These are phyloP conservation scores for Coniochaeta sp. DNA, from an alignment of 2,329 filamentous ascomycete genomes.

Conservation along the genomic window DNA sequence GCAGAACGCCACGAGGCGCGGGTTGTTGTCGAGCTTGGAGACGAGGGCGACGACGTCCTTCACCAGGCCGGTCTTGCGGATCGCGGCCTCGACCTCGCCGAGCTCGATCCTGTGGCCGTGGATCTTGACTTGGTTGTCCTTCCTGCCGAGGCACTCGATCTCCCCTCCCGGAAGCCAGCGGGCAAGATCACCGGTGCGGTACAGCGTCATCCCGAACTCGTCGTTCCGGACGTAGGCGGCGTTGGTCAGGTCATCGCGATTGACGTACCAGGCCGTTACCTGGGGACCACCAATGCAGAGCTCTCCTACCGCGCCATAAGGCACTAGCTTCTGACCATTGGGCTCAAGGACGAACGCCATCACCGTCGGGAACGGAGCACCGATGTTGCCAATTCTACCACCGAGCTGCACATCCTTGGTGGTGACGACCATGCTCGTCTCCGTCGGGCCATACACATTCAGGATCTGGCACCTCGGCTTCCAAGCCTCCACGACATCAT, in stretches of 20 bases:
- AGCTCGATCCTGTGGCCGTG: background rate
- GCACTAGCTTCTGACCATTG: background rate
- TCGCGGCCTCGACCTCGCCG: conserved; percentile 6
- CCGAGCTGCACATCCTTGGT: background rate
- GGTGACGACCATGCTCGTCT: conserved; percentile 19
- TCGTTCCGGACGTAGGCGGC: background rate
- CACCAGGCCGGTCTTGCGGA: background rate
- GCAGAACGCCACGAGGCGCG: background rate
- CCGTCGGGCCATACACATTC: conserved; percentile 42
- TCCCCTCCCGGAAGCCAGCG: conserved; percentile 4
- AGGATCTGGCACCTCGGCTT: conserved; percentile 34
- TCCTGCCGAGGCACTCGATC: conserved; percentile 5
- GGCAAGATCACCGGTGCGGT: conserved; percentile 8
- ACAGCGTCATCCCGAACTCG: background rate
- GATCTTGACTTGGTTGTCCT: conserved; percentile 3
- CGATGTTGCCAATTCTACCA: background rate
- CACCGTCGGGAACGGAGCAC: background rate
- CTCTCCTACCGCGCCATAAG: conserved; percentile 6
- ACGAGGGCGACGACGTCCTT: background rate
- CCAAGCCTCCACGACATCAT: conserved; percentile 38
- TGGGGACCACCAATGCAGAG: conserved; percentile 5
- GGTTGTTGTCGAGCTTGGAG: background rate
- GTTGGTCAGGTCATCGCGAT: conserved; percentile 3
- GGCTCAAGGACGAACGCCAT: background rate
- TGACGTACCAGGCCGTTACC: background rate